Conservation (phyloP, 768 basidiomycete genomes). For the Mycena metata region DNA sequence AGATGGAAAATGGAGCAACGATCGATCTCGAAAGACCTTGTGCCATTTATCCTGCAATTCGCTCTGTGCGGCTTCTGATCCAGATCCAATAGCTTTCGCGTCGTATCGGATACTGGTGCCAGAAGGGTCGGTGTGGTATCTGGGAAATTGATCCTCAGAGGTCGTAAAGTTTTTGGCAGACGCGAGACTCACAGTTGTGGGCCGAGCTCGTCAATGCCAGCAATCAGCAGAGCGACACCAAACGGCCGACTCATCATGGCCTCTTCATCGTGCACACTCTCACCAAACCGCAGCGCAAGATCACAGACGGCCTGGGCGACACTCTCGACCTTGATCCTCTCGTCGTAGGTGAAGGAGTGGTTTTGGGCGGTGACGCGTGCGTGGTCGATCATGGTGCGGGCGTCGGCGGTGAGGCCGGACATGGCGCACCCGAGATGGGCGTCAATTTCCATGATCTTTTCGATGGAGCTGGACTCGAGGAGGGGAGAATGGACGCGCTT, state of each 20-base stretch:
- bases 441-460: constrained; percentile 99
- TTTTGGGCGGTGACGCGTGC: constrained; percentile 97
- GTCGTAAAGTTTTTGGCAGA: not conserved
- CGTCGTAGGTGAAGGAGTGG: constrained; percentile 97
- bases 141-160: constrained; percentile 47
- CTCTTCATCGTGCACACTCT: constrained; percentile 99
- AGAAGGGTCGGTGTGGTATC: constrained; percentile 98
- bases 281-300: constrained; percentile 95
- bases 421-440: constrained; percentile 96
- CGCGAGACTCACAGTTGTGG: constrained; percentile 87
- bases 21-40: constrained; percentile 66
- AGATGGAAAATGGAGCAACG: not conserved
- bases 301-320: constrained; percentile 99
- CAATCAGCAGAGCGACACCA: constrained; percentile 96
- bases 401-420: constrained; percentile 97
- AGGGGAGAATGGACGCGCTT: constrained; percentile 98
- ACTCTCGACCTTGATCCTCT: constrained; percentile 96
- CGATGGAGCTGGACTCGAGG: constrained; percentile 94
- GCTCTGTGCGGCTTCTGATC: constrained; percentile 96
- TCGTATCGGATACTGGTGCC: constrained; percentile 97
- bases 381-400: constrained; percentile 99
- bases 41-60: constrained; percentile 98
- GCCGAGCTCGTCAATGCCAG: constrained; percentile 96
- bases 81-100: constrained; percentile 98
- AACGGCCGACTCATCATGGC: constrained; percentile 99